Conservation (phyloP, 176 grass and related monocot species). For the Oryza rufipogon region DNA sequence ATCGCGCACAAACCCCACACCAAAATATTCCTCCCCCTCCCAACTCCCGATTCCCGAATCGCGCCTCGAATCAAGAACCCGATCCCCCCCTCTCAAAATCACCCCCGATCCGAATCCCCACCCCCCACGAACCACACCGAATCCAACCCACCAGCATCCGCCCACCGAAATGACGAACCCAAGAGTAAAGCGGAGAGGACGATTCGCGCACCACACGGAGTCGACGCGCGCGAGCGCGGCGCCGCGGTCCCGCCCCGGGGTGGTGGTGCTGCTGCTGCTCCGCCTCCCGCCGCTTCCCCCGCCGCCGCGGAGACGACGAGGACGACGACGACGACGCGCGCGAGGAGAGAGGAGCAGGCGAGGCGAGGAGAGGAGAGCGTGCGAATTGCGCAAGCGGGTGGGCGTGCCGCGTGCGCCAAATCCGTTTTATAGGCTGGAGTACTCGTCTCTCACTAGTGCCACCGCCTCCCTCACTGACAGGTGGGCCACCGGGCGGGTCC, state of each 20-base stretch:
- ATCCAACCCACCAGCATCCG: not conserved
- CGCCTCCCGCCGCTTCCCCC: not conserved
- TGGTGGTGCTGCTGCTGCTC: not conserved
- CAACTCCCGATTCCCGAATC: not conserved
- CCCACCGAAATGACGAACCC: not conserved
- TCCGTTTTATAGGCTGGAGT: too few species aligned
- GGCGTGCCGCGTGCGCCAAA: not conserved
- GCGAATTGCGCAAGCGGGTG: not conserved
- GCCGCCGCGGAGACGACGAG: not conserved
- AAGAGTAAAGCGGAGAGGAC: not conserved
- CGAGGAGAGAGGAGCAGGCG: too few species aligned
- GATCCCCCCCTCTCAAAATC: not conserved
- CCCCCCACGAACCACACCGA: too few species aligned
- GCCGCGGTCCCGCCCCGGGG: not conserved
- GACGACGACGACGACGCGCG: too few species aligned
- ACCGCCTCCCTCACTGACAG: not conserved
- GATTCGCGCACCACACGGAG: constrained; percentile 24
- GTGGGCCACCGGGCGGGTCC: accelerated
- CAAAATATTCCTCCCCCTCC: not conserved
- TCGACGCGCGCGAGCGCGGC: not conserved
- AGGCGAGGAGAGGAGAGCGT: not conserved
- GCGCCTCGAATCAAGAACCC: not conserved
- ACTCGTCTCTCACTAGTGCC: too few species aligned
- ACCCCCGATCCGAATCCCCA: too few species aligned
- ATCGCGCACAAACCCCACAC: not conserved